Evolutionary conservation across 1,139 yeast genomes (phyloP), one percentile per base, ranked within the genome.

Genomic region (Saccharomyces hybrid): DNA sequence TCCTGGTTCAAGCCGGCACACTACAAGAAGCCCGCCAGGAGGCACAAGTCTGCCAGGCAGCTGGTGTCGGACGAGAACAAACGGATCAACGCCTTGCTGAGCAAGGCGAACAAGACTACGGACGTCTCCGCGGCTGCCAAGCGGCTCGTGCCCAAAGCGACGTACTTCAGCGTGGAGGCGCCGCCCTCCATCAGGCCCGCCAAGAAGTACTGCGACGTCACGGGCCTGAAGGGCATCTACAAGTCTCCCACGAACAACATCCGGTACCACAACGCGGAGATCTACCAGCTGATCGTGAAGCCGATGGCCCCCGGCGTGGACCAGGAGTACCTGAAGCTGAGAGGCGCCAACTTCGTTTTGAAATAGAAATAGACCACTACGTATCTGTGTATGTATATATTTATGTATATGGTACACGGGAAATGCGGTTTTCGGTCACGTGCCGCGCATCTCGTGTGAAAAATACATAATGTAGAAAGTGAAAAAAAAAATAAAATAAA

Each of bases 231-330:
- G 53, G 95, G 91, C 0, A 78, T 72, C 49, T 93, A 93, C 74
- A 84, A 80, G 66, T 79, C 86, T 47, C 95, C 95, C 0, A 76
- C 85, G 13, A 88, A 84, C 64, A 86, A 88, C 47, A 74, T 93
- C 56, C 74, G 96, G 55, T 93, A 83, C 70, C 83, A 88, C 71
- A 85, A 93, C 66, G 83, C 82, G 51, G 99, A 93, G 70, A 84
- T 95, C 34, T 93, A 82, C 70, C 87, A 84, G 55, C 79, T 84
- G 56, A 87, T 89, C 27, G 81, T 87, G 57, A 84, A 83, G 67
- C 81, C 82, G 58, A 81, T 93, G 83, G 85, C 91, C 1, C 87
- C 95, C 1, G 96, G 97, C 28, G 88, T 87, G 20, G 98, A 93
- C 71, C 98, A 93, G 71, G 96, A 89, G 69, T 93, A 90, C 68